These are phyloP conservation scores for Myxozyma sirexii DNA, from an alignment of 805 yeast species.

Conservation along the genomic window DNA sequence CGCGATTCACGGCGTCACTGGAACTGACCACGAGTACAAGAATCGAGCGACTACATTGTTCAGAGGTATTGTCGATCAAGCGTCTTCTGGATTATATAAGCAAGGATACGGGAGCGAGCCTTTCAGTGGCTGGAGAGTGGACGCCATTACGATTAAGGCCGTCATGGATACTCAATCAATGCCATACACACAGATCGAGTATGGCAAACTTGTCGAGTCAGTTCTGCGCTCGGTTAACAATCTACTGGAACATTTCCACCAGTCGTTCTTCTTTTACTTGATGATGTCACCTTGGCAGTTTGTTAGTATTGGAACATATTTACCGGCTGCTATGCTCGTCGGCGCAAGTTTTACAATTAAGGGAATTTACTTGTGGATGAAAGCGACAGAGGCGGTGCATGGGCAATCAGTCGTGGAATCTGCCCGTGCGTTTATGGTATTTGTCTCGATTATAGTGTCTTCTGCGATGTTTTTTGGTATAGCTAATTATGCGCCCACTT, in stretches of 20 bases:
- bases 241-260: slow-evolving; percentile 92
- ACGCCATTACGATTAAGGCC: slow-evolving; percentile 80
- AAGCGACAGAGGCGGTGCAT: not conserved
- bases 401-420: slow-evolving; percentile 38
- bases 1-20: slow-evolving; percentile 55
- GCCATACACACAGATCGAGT: slow-evolving; percentile 76
- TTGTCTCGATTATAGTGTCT: slow-evolving; percentile 38
- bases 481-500: slow-evolving; percentile 12
- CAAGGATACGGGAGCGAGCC: slow-evolving; percentile 78
- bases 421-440: slow-evolving; percentile 41
- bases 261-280: slow-evolving; percentile 90
- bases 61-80: slow-evolving; percentile 67
- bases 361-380: slow-evolving; percentile 49
- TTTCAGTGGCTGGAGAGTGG: slow-evolving; percentile 95
- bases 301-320: slow-evolving; percentile 90
- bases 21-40: slow-evolving; percentile 50
- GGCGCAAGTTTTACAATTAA: slow-evolving; percentile 71
- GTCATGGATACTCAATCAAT: slow-evolving; percentile 34
- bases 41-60: slow-evolving; percentile 59
- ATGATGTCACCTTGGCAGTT: slow-evolving; percentile 75
- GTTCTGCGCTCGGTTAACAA: slow-evolving; percentile 87
- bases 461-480: slow-evolving; percentile 20
- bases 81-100: slow-evolving; percentile 65
- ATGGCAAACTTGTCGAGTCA: slow-evolving; percentile 88
- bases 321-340: slow-evolving; percentile 79